These are phyloP conservation scores for Hypoxylon fuscum DNA, from an alignment of 495 filamentous ascomycete species.

Conservation along the genomic window DNA sequence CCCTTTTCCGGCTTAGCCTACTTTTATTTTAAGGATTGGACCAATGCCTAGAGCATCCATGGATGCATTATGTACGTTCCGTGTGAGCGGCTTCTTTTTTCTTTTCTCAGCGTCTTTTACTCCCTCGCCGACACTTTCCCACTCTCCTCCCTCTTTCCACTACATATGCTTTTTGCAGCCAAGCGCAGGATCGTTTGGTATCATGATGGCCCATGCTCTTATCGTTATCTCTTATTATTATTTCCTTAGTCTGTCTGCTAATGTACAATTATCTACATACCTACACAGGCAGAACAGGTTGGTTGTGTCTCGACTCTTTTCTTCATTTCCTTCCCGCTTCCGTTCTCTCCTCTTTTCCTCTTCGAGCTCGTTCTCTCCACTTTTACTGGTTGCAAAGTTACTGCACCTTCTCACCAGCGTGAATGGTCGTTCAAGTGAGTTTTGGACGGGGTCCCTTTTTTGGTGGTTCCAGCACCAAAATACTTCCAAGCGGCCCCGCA, in stretches of 20 bases:
- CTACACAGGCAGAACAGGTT: slow-evolving; percentile 32
- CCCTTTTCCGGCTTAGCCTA: slow-evolving; percentile 21
- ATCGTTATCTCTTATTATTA: slow-evolving; percentile 35
- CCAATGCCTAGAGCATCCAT: slow-evolving; percentile 10
- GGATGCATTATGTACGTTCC: slow-evolving; percentile 21
- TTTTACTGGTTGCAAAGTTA: slow-evolving; percentile 33
- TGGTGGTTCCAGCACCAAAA: slow-evolving; percentile 36
- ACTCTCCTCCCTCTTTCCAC: slow-evolving; percentile 11
- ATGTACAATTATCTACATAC: slow-evolving; percentile 39
- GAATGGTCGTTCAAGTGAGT: slow-evolving; percentile 25
- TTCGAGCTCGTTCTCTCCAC: slow-evolving; percentile 22
- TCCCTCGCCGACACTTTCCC: slow-evolving; percentile 35
- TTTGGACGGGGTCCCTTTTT: slow-evolving; percentile 28
- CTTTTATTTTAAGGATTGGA: slow-evolving; percentile 27
- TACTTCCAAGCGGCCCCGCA: slow-evolving; percentile 24
- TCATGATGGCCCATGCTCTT: slow-evolving; percentile 30
- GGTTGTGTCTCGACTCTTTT: slow-evolving; percentile 45
- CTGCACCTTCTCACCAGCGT: slow-evolving; percentile 21
- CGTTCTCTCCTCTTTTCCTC: slow-evolving; percentile 29
- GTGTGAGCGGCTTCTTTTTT: slow-evolving; percentile 28
- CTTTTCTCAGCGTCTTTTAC: slow-evolving; percentile 31
- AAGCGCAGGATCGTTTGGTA: slow-evolving; percentile 25
- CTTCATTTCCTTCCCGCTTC: slow-evolving; percentile 45
- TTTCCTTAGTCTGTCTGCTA: slow-evolving; percentile 26
- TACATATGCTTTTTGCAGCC: slow-evolving; percentile 17